These are phyloP conservation scores for Myochromella boudieri DNA, from an alignment of 768 basidiomycete species.

Conservation along the genomic window DNA sequence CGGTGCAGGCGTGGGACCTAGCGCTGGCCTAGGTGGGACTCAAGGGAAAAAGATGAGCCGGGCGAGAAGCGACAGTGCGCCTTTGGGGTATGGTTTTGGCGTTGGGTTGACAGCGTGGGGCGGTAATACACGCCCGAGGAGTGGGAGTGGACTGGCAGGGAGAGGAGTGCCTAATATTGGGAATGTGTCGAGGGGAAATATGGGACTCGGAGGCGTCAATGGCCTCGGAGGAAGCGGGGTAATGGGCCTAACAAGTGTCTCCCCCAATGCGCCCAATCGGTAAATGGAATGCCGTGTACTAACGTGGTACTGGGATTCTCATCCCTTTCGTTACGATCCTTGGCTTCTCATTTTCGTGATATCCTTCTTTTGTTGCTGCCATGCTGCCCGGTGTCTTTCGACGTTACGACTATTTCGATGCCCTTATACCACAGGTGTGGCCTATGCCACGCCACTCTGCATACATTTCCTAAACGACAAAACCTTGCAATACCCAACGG, in stretches of 20 bases:
- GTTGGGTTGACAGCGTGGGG: conserved; percentile 25
- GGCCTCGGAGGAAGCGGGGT: conserved; percentile 30
- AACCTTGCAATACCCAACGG: not conserved
- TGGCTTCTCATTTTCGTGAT: not conserved
- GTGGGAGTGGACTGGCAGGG: conserved; percentile 48
- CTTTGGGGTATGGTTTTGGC: conserved; percentile 53
- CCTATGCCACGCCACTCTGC: too few species aligned
- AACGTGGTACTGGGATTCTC: too few species aligned
- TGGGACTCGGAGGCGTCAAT: conserved; percentile 17
- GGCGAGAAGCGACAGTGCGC: conserved; percentile 70
- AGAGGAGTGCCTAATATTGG: conserved; percentile 40
- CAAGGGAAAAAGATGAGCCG: conserved; percentile 44
- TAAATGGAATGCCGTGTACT: not conserved
- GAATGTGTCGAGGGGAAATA: conserved; percentile 29
- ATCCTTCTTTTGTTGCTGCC: not conserved
- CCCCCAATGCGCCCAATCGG: conserved; percentile 14
- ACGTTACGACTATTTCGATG: too few species aligned
- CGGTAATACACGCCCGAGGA: conserved; percentile 41
- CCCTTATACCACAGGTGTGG: too few species aligned
- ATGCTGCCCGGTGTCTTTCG: too few species aligned
- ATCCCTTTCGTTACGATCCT: not conserved
- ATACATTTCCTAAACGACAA: too few species aligned
- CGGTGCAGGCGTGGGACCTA: conserved; percentile 17
- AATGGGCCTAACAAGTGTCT: conserved; percentile 34
- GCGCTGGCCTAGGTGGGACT: conserved; percentile 17